phyloP scores from a whole-genome alignment of 169 alveolate genomes.

The Cryptosporidium muris region DNA sequence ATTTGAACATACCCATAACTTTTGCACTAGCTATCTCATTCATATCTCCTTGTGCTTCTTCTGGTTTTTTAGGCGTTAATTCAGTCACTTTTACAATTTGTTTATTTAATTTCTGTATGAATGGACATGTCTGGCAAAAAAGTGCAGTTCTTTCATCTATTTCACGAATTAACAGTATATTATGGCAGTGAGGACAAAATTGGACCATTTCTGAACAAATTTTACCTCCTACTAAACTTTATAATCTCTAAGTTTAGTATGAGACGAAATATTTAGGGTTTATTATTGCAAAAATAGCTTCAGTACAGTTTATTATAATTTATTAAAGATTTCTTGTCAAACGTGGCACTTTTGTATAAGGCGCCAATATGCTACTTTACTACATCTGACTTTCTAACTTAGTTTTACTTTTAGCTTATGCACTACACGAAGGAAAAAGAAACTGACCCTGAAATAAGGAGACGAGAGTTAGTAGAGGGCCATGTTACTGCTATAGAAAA shows the following conservation, averaged over 20 bases:
- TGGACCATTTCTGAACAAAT: slow-evolving; percentile 68
- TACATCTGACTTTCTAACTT: neutral
- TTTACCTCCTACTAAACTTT: neutral
- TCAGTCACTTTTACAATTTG: slow-evolving; percentile 72
- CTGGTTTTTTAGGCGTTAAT: slow-evolving; percentile 59
- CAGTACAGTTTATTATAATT: neutral
- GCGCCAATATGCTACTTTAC: too few species aligned
- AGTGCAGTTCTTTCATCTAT: slow-evolving; percentile 72
- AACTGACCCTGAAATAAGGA: slow-evolving; percentile 2
- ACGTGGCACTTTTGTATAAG: neutral
- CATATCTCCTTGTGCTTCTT: slow-evolving; percentile 56
- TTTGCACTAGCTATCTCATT: slow-evolving; percentile 60
- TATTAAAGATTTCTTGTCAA: neutral
- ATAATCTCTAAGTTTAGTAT: neutral
- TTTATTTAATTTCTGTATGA: slow-evolving; percentile 76
- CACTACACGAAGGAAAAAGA: neutral
- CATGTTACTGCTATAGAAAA: slow-evolving; percentile 41
- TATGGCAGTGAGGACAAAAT: slow-evolving; percentile 78
- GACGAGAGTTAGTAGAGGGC: slow-evolving; percentile 46
- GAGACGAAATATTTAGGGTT: too few species aligned
- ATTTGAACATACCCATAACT: slow-evolving; percentile 20
- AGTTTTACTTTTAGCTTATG: neutral
- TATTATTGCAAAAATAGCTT: neutral
- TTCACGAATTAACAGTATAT: slow-evolving; percentile 59
- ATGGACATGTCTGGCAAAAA: slow-evolving; percentile 88